Base-by-base conservation (phyloP, 257 asterid species). In the Parsonsia alboflavescens region DNA sequence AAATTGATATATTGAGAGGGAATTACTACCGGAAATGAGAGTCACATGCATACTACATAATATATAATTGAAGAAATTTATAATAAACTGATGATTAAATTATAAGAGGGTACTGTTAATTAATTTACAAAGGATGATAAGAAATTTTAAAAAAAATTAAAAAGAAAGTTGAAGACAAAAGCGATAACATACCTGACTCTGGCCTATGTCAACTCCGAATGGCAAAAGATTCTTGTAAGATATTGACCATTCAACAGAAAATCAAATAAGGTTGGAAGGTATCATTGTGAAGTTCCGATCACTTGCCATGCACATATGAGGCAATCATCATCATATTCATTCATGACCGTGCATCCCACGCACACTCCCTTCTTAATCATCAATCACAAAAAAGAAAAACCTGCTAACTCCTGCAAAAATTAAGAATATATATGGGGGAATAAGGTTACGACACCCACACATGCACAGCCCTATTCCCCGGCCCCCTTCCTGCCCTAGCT, bases 191-290 rank as follows among this genome's bases (percentile, higher is more conserved):
- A 76, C 81, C 80, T 80, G 86, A 74, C 76, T 24, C 13, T 68
- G 46, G 73, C 33, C 61, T 86, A 82, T 77, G 81, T 77, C 71
- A 85, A 86, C 86, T 84, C 81, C 73, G 72, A 77, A 85, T 83
- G 84, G 87, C 84, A 80, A 86, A 88, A 90, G 97, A 89, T 90
- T 90, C 89, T 82, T 79, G 67, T 69, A 74, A 86, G 95, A 89
- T 74, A 87, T 86, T 81, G 97, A 89, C 97, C 87, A 86, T 89
- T 89, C 95, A 87, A 85, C 86, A 79, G 62, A 84, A 80, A 76
- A 79, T 70, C 84, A 83, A 83, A 88, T 85, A 83, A 83, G 86
- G 86, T 78, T 85, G 79, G 76, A 77, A 74, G 46, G 79, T 75
- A 85, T 75, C 81, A 72, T 76, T 71, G 71, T 48, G 75, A 69